Evolutionary conservation across 345 rosid species (phyloP).

Genomic region (Populus euphratica): DNA sequence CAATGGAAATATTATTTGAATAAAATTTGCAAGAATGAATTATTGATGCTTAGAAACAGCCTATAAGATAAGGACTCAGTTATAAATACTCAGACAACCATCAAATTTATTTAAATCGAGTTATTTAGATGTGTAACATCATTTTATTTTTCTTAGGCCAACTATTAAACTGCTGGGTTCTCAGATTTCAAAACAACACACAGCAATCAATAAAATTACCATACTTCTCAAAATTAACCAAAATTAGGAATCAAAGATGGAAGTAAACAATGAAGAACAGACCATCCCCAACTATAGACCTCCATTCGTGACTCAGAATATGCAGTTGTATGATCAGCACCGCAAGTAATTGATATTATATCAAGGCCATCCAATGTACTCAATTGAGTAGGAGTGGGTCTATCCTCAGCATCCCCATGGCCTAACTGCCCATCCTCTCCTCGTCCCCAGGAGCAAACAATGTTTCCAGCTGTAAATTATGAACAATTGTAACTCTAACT

Average conservation of each 20-base stretch:
- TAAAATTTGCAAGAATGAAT: neutral
- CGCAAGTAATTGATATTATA: conserved; percentile 70
- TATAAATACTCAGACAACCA: neutral
- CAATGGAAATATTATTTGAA: neutral
- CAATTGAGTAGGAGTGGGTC: conserved; percentile 69
- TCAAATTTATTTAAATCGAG: neutral
- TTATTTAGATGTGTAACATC: neutral
- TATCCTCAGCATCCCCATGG: conserved; percentile 91
- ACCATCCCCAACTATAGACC: conserved; percentile 92
- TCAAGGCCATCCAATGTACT: conserved; percentile 65
- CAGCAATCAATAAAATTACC: neutral
- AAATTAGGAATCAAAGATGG: conserved; percentile 6
- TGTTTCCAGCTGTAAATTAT: conserved; percentile 66
- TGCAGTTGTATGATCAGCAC: conserved; percentile 93
- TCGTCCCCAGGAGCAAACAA: conserved; percentile 93
- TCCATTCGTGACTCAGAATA: conserved; percentile 57
- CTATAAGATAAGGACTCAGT: neutral
- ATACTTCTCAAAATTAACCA: neutral
- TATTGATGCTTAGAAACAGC: neutral
- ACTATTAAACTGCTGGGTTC: neutral
- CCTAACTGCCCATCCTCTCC: conserved; percentile 99
- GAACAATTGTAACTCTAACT: neutral
- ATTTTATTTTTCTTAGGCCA: neutral
- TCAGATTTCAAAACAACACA: neutral
- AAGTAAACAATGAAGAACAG: conserved; percentile 8